Evolutionary conservation across 768 basidiomycete species (phyloP).

Genomic region (Boletus rubropictus): DNA sequence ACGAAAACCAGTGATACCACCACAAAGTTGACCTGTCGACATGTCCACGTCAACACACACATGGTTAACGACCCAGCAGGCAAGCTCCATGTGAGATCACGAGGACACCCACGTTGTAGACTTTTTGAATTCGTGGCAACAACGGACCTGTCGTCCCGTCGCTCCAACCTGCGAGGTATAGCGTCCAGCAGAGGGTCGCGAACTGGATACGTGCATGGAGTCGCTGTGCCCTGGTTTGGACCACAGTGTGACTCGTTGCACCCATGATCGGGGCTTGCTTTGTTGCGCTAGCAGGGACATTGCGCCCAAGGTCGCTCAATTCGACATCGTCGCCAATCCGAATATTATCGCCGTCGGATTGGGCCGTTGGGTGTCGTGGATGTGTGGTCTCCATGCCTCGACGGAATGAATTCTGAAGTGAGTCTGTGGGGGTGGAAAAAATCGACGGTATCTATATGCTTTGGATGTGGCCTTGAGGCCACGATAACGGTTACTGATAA

Average conservation of each 20-base stretch:
- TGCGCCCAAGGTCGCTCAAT: slow-evolving; percentile 4
- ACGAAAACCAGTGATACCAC: slow-evolving; percentile 42
- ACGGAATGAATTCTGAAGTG: not conserved
- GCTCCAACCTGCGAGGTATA: slow-evolving; percentile 36
- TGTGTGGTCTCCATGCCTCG: slow-evolving; percentile 14
- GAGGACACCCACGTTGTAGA: slow-evolving; percentile 29
- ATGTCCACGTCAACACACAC: not conserved
- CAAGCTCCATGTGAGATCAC: not conserved
- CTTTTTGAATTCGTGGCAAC: slow-evolving; percentile 34
- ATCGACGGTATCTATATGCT: not conserved
- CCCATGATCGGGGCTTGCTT: not conserved
- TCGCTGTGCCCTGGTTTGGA: slow-evolving; percentile 19
- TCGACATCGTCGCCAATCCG: slow-evolving; percentile 2
- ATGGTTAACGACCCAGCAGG: not conserved
- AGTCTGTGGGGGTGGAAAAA: not conserved
- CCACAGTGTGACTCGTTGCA: not conserved
- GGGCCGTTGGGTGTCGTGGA: slow-evolving; percentile 6
- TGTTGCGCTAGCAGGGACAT: not conserved
- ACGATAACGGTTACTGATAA: not conserved
- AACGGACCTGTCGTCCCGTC: slow-evolving; percentile 36
- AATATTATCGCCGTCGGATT: not conserved
- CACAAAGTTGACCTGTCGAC: slow-evolving; percentile 32
- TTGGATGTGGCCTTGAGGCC: not conserved
- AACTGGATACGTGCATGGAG: slow-evolving; percentile 29
- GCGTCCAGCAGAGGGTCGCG: slow-evolving; percentile 29